Conservation (phyloP, 208 protist species). For the Leptomonas seymouri region DNA sequence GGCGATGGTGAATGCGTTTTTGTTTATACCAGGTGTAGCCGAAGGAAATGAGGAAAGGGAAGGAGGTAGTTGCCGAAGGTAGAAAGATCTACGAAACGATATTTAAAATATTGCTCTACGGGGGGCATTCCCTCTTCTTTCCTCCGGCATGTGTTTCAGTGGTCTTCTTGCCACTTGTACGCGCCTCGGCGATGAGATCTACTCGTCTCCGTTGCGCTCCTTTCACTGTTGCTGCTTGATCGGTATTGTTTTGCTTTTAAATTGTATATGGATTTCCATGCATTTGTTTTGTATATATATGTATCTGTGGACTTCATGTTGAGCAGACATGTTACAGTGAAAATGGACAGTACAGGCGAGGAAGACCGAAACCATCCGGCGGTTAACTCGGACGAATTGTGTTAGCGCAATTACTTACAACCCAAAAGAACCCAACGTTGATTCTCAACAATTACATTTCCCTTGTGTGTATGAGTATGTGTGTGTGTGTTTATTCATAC, state of each 20-base stretch:
- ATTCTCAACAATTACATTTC: neutral
- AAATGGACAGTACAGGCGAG: neutral
- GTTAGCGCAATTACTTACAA: conserved; percentile 19
- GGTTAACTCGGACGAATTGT: conserved; percentile 30
- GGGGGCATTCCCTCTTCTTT: conserved; percentile 46
- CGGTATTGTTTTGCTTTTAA: conserved; percentile 2
- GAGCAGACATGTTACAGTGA: neutral
- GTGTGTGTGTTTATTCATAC: conserved; percentile 13
- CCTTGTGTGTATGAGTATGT: conserved; percentile 18
- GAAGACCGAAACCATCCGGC: conserved; percentile 1
- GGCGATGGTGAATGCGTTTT: no score
- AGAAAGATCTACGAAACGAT: conserved; percentile 10
- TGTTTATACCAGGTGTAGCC: neutral
- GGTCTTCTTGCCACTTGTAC: conserved; percentile 4
- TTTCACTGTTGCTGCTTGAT: conserved; percentile 2
- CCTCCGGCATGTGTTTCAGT: conserved; percentile 23
- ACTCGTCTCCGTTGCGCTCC: neutral
- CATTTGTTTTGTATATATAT: neutral
- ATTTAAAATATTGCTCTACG: conserved; percentile 35
- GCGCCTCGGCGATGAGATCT: conserved; percentile 5
- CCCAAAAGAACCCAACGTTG: neutral
- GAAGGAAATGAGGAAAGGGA: conserved; percentile 2
- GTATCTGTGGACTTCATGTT: no score
- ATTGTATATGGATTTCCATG: neutral
- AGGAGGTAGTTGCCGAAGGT: neutral